Percentiles rank a stretch among this genome's conserved stretches.
Evolutionary conservation across 768 basidiomycete species (phyloP).

Genomic region (Tylopilus intermedius): DNA sequence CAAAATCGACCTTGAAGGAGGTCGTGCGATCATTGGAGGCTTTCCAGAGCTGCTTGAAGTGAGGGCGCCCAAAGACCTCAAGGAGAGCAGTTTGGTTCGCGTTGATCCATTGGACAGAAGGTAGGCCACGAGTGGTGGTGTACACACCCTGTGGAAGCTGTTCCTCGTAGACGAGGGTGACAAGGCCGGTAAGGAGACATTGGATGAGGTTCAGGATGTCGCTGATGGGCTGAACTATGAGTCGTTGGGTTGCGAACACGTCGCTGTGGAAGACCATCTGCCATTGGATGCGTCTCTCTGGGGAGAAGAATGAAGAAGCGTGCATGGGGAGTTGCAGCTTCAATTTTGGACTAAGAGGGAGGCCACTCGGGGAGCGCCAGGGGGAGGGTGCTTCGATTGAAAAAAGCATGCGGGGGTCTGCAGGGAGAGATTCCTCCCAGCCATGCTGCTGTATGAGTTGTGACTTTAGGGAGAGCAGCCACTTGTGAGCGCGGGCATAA

Average conservation of each 20-base stretch:
- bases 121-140: slow-evolving; percentile 72
- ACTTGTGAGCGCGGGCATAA: slow-evolving; percentile 76
- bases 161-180: slow-evolving; percentile 73
- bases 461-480: slow-evolving; percentile 59
- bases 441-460: slow-evolving; percentile 64
- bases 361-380: slow-evolving; percentile 69
- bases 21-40: slow-evolving; percentile 68
- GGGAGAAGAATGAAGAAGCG: slow-evolving; percentile 81
- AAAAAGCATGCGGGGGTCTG: slow-evolving; percentile 71
- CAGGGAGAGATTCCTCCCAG: slow-evolving; percentile 57
- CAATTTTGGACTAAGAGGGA: slow-evolving; percentile 72
- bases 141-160: slow-evolving; percentile 63
- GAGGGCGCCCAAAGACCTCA: slow-evolving; percentile 69
- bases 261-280: slow-evolving; percentile 85
- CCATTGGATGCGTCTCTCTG: slow-evolving; percentile 81
- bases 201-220: slow-evolving; percentile 67
- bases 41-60: slow-evolving; percentile 66
- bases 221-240: slow-evolving; percentile 62
- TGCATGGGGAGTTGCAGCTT: slow-evolving; percentile 71
- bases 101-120: slow-evolving; percentile 72
- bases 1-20: slow-evolving; percentile 70
- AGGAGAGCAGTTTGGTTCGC: slow-evolving; percentile 61
- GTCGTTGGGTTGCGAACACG: slow-evolving; percentile 65
- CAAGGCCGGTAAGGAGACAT: slow-evolving; percentile 67
- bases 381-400: slow-evolving; percentile 74